phyloP scores from a whole-genome alignment of 164 flowering plant genomes.

The Annona squamosa region DNA sequence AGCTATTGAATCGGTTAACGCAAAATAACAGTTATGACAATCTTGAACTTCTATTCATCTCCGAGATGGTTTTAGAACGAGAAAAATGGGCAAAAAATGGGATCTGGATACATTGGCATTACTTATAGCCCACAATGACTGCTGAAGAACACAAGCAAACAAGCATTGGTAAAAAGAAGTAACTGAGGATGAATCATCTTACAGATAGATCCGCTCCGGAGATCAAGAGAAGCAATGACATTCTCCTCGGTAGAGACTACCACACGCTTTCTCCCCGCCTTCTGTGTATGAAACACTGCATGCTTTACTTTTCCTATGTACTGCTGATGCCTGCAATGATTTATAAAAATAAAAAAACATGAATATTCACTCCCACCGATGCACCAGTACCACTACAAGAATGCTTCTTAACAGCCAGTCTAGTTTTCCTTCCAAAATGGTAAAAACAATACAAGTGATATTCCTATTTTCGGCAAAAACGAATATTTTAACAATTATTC shows the following conservation, averaged over 20 bases:
- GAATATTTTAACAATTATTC: too few species aligned
- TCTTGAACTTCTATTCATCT: background rate
- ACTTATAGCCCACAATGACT: background rate
- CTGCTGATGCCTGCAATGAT: slow-evolving; percentile 63
- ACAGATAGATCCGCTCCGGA: slow-evolving; percentile 88
- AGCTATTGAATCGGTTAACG: background rate
- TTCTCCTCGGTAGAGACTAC: slow-evolving; percentile 91
- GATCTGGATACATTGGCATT: background rate
- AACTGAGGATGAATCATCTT: slow-evolving; percentile 14
- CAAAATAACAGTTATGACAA: background rate
- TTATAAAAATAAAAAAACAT: background rate
- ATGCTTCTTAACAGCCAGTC: background rate
- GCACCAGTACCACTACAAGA: background rate
- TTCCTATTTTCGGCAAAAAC: too few species aligned
- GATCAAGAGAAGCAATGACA: slow-evolving; percentile 93
- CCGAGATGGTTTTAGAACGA: background rate
- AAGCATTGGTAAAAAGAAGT: background rate
- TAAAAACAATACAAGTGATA: too few species aligned
- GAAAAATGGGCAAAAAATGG: background rate
- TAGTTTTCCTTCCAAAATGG: background rate
- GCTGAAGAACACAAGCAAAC: background rate
- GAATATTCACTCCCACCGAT: background rate
- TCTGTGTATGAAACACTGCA: slow-evolving; percentile 88
- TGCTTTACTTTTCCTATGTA: slow-evolving; percentile 91
- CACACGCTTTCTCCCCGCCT: slow-evolving; percentile 86